Base-by-base conservation (phyloP, 352 stramenopile genomes). In the Globisporangium okanoganense region DNA sequence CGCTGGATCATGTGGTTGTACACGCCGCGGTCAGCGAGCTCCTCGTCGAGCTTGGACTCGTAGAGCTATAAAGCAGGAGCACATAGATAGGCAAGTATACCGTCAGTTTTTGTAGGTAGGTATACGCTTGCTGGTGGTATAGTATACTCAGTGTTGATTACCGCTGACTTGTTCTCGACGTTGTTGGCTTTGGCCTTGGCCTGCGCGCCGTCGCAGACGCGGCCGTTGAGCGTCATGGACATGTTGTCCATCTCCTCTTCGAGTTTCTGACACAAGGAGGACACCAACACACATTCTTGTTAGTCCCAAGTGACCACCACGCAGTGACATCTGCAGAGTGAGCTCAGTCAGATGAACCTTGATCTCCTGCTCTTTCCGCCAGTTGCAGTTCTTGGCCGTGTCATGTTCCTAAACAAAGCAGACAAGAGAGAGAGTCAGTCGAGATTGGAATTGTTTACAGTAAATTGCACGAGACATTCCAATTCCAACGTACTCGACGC, bases 1-100 rank as follows among this genome's bases (percentile, higher is more conserved):
- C 85, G 80, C 44, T 90, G 71, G 64, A 94, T 90, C 85, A 91
- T 94, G 65, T 94, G 82, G 40, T 74, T 91, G 69, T 92, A 94
- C 45, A 94, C 79, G 10, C 81, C 80, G 7, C 75, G 75, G 31
- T 93, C 84, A 0, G 69, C 71, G 14, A 89, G 55, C 57, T 93
- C 84, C 51, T 91, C 84, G 5, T 90, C 84, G 5, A 93, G 64
- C 44, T 91, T 91, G 25, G 83, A 82, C 29, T 93, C 79, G 59
- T 90, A 91, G 8, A 88, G 74, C 78, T 92, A 64, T 0, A 56
- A 35, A 16, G 41, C 12, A 54, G n/a, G n/a, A n/a, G n/a, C n/a
- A 16, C 4, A 22, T 1, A 14, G 7, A 66, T 5, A 67, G 52
- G 6, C 29, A 33, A 33, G 29, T 33, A 33, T 3, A 33, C 12